Percentiles rank a stretch among this genome's conserved stretches.
These are phyloP conservation scores for Physaria fendleri DNA, from an alignment of 345 rosid genomes.

Conservation along the genomic window DNA sequence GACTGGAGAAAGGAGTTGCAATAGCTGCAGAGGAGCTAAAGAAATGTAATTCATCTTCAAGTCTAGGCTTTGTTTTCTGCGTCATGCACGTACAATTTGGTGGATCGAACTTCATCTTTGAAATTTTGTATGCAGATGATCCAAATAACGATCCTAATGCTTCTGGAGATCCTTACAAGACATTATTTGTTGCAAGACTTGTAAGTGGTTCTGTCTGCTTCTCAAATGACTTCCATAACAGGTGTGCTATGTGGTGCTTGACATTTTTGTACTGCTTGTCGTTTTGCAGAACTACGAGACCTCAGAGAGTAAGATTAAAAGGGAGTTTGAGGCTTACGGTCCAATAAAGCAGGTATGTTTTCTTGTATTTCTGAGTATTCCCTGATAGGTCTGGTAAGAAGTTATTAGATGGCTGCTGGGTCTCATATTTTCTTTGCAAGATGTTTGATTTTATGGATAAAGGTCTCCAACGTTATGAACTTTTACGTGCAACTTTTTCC, in stretches of 20 bases:
- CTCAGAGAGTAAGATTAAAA: slow-evolving; percentile 82
- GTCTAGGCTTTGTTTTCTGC: too few species aligned
- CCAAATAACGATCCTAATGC: slow-evolving; percentile 64
- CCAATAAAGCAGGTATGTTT: slow-evolving; percentile 95
- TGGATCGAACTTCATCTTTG: background rate
- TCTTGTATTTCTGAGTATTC: slow-evolving; percentile 64
- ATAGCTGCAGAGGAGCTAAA: slow-evolving; percentile 67
- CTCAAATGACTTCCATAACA: background rate
- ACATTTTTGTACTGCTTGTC: slow-evolving; percentile 9
- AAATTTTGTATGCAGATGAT: slow-evolving; percentile 50
- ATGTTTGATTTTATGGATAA: background rate
- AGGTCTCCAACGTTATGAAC: background rate
- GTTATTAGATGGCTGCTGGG: slow-evolving; percentile 29
- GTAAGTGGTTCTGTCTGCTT: slow-evolving; percentile 47
- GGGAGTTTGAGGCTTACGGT: slow-evolving; percentile 98
- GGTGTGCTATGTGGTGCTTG: background rate
- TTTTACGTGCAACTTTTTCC: background rate
- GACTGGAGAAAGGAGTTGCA: slow-evolving; percentile 77
- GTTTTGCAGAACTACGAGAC: slow-evolving; percentile 86
- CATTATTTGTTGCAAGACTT: slow-evolving; percentile 82
- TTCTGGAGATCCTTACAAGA: slow-evolving; percentile 96
- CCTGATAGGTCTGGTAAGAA: slow-evolving; percentile 79
- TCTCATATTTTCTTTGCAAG: slow-evolving; percentile 8
- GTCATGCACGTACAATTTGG: too few species aligned
- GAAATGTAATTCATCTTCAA: slow-evolving; percentile 77